Evolutionary conservation across 2,329 filamentous ascomycete species (phyloP), one percentile per base, ranked within the genome.

Genomic region (Byssothecium circinans): DNA sequence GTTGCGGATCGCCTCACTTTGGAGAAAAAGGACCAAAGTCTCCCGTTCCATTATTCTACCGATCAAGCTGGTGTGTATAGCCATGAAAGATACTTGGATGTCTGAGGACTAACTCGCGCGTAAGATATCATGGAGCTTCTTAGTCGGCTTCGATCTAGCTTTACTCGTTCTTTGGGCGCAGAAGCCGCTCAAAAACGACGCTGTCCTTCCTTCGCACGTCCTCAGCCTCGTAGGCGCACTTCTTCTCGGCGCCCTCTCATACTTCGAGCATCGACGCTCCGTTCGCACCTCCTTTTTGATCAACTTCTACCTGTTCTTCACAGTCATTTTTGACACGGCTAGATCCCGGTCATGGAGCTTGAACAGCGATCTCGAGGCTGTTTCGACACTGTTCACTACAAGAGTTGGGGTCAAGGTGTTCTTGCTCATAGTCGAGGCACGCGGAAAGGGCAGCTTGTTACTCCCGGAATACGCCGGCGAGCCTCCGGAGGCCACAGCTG

Each of bases 401-500:
- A 63, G 70, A 2, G 54, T 78, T 8, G 73, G 58, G 3, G 55
- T 77, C 20, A 80, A 79, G 43, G 8, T 72, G 2, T 48, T 76
- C 20, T 58, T 80, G 0, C 60, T 78, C 1, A 47, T 76, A 12
- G 63, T 78, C 1, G 79, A 81, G 56, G 67, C 73, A 2, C 54
- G 65, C 7, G 71, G 76, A 20, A 81, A 81, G 56, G 60, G 70
- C 36, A 53, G 56, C 3, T 65, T 77, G 4, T 61, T 79, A 2
- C 62, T 69, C 12, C 51, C 62, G 2, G 64, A 71, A 19, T 77
- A 73, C 38, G 61, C 65, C 1, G 51, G 58, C 2, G 73, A 70
- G 34, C 78, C 80, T 1, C 74, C 71, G 0, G 81, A 84, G 56
- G 75, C 75, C 2, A 81, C 76, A 2, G 78, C 75, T 38, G 74